These are phyloP conservation scores for Spathaspora sp. DNA, from an alignment of 1,139 yeast genomes.

Conservation along the genomic window DNA sequence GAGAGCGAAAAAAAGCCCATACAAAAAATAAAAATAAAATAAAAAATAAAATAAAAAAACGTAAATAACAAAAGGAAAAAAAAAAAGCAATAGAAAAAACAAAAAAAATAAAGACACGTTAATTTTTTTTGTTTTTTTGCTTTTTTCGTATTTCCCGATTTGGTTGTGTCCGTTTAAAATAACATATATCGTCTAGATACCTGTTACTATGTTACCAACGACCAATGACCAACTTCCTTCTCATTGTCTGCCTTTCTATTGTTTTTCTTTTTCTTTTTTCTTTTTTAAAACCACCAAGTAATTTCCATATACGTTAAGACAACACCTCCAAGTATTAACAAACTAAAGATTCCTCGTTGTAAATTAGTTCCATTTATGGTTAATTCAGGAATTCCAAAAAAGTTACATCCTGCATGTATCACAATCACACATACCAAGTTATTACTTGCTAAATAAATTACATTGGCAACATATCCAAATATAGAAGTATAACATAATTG, in stretches of 20 bases:
- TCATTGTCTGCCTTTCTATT: too few species aligned
- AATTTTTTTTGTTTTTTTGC: background rate
- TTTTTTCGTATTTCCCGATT: background rate
- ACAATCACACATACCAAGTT: slow-evolving; percentile 63
- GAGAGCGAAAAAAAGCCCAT: too few species aligned
- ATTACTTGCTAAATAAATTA: slow-evolving; percentile 48
- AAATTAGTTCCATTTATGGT: slow-evolving; percentile 17
- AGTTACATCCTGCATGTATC: slow-evolving; percentile 75
- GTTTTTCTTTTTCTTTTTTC: too few species aligned
- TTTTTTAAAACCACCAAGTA: background rate
- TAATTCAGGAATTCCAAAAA: slow-evolving; percentile 71
- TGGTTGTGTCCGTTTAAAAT: background rate
- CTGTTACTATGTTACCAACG: too few species aligned
- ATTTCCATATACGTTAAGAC: slow-evolving; percentile 1
- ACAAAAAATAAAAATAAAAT: background rate
- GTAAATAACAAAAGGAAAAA: background rate
- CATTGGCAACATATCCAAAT: slow-evolving; percentile 77
- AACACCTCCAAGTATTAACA: slow-evolving; percentile 42
- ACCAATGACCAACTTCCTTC: too few species aligned
- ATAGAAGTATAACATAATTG: slow-evolving; percentile 74
- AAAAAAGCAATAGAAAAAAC: background rate
- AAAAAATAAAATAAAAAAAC: background rate
- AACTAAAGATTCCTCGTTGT: slow-evolving; percentile 34
- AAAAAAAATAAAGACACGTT: slow-evolving; percentile 3
- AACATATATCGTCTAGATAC: too few species aligned